phyloP scores from a whole-genome alignment of 225 moss, liverwort and hornwort genomes.

The Thuidium tamariscinum region DNA sequence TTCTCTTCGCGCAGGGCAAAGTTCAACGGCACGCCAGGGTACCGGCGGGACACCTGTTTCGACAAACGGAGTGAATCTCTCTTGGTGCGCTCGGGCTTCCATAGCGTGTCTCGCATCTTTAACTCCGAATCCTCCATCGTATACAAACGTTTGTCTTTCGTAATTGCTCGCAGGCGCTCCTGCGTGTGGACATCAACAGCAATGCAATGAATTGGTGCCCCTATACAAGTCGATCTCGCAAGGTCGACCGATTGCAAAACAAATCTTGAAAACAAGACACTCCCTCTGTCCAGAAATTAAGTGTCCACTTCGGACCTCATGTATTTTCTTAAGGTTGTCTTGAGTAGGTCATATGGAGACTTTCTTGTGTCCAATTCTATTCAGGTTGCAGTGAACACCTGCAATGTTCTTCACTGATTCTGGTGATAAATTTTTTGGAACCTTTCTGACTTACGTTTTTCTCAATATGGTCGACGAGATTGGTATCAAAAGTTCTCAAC shows the following conservation, averaged over 20 bases:
- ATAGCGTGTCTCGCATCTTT: constrained; percentile 50
- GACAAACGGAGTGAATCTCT: constrained; percentile 65
- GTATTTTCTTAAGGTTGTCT: too few relatives aligned
- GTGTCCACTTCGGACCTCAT: not conserved
- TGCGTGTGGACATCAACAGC: constrained; percentile 1
- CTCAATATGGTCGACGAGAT: not conserved
- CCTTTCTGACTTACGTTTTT: not conserved
- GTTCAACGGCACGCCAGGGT: constrained; percentile 69
- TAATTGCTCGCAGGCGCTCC: constrained; percentile 70
- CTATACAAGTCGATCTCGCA: not conserved
- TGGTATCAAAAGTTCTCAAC: not conserved
- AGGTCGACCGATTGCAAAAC: not conserved
- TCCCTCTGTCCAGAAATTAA: not conserved
- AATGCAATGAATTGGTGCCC: not conserved
- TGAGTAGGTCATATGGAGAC: not conserved
- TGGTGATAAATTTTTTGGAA: not conserved
- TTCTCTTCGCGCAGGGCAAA: constrained; percentile 70
- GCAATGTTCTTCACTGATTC: not conserved
- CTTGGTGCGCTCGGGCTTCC: constrained; percentile 64
- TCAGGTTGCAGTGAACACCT: not conserved
- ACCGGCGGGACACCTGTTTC: constrained; percentile 63
- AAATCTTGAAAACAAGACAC: not conserved
- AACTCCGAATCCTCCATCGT: constrained; percentile 78
- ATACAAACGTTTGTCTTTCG: constrained; percentile 68
- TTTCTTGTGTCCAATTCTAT: not conserved